Percentiles rank a stretch among this genome's conserved stretches.
Evolutionary conservation across 2,329 filamentous ascomycete species (phyloP).

Genomic region (Phialophora macrospora): DNA sequence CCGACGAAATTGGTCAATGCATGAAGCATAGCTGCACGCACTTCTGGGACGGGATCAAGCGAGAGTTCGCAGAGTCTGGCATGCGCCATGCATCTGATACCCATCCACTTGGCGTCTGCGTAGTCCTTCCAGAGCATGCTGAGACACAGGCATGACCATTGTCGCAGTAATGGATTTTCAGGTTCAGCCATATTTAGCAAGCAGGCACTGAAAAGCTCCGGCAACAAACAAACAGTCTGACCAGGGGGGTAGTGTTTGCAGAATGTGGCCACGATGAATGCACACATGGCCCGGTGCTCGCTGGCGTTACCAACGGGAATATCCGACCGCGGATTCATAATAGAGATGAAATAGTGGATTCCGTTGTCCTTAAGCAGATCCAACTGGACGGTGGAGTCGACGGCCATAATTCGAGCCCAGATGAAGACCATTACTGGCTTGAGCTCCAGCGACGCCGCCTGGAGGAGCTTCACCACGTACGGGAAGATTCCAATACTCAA

Average conservation of each 20-base stretch:
- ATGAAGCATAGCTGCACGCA: slow-evolving; percentile 89
- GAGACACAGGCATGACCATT: slow-evolving; percentile 95
- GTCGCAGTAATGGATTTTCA: slow-evolving; percentile 84
- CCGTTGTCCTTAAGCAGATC: slow-evolving; percentile 96
- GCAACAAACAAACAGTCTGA: slow-evolving; percentile 87
- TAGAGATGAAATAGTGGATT: slow-evolving; percentile 94
- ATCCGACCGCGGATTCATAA: slow-evolving; percentile 80
- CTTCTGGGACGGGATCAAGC: slow-evolving; percentile 87
- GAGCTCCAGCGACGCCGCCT: slow-evolving; percentile 90
- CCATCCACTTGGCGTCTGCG: slow-evolving; percentile 91
- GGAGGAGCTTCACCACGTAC: slow-evolving; percentile 94
- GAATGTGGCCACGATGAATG: slow-evolving; percentile 95
- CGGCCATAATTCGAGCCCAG: slow-evolving; percentile 93
- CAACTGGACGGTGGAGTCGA: slow-evolving; percentile 90
- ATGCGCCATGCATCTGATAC: slow-evolving; percentile 86
- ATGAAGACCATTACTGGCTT: slow-evolving; percentile 99
- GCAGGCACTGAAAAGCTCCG: slow-evolving; percentile 75
- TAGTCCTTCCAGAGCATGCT: slow-evolving; percentile 93
- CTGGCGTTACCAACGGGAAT: slow-evolving; percentile 86
- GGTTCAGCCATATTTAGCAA: slow-evolving; percentile 80
- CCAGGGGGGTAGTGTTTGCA: slow-evolving; percentile 94
- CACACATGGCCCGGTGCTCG: slow-evolving; percentile 98
- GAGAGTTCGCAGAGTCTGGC: slow-evolving; percentile 78
- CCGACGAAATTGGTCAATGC: slow-evolving; percentile 93
- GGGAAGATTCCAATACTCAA: slow-evolving; percentile 98